These are phyloP conservation scores for Waitea zeae DNA, from an alignment of 1,284 basidiomycete genomes.

Conservation along the genomic window DNA sequence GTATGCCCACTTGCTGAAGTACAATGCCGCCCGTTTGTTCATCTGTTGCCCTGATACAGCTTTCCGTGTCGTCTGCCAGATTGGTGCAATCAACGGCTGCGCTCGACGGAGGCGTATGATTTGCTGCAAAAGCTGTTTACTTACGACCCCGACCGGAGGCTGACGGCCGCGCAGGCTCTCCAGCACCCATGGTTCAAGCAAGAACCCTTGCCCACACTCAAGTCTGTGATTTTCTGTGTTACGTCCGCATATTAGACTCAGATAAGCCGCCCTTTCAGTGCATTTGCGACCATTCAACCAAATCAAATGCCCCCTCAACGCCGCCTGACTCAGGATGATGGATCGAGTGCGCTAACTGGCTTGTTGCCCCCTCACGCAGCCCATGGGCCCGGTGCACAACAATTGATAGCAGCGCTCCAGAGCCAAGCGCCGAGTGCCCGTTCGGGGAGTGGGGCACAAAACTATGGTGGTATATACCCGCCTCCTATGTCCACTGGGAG, in stretches of 20 bases:
- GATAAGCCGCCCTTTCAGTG: slow-evolving; percentile 22
- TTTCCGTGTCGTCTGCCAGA: slow-evolving; percentile 49
- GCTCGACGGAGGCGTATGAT: slow-evolving; percentile 54
- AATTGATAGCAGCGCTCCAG: no score
- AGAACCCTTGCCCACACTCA: slow-evolving; percentile 56
- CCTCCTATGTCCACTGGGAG: no score
- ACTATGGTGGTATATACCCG: no score
- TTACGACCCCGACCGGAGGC: slow-evolving; percentile 80
- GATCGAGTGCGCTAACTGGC: no score
- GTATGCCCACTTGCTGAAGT: slow-evolving; percentile 21
- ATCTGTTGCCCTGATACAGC: slow-evolving; percentile 17
- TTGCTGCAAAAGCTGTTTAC: slow-evolving; percentile 73
- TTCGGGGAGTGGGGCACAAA: no score
- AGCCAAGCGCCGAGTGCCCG: no score
- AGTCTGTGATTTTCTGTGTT: slow-evolving; percentile 25
- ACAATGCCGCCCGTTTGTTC: slow-evolving; percentile 1
- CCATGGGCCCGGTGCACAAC: no score
- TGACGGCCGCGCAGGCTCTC: slow-evolving; percentile 73
- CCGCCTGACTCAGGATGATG: slow-evolving; percentile 63
- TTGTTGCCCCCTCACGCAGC: no score
- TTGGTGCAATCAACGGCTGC: slow-evolving; percentile 65
- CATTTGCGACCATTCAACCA: slow-evolving; percentile 34
- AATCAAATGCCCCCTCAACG: slow-evolving; percentile 55
- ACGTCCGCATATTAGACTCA: slow-evolving; percentile 2
- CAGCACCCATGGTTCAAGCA: slow-evolving; percentile 71